Percentiles rank a stretch among this genome's conserved stretches.
phyloP scores from a whole-genome alignment of 495 filamentous ascomycete species.

The Chaetomium cochliodes region DNA sequence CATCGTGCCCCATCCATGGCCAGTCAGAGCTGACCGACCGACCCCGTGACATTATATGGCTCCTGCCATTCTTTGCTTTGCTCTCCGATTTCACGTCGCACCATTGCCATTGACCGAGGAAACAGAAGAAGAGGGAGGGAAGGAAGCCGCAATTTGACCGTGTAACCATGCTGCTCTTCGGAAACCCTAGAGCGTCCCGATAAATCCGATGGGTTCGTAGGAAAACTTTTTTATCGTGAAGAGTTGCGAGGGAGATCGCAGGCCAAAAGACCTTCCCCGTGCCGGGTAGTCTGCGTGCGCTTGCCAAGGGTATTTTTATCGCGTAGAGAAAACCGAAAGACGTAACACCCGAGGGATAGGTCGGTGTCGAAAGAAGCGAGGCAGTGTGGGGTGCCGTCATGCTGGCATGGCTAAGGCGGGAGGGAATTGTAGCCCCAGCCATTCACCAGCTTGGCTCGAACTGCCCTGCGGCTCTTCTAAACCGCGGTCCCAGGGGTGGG shows the following conservation, averaged over 20 bases:
- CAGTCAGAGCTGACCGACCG: not conserved
- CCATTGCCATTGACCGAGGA: not conserved
- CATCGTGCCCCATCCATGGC: not conserved
- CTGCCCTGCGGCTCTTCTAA: conserved; percentile 26
- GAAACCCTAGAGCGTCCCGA: not conserved
- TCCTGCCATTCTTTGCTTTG: conserved; percentile 8
- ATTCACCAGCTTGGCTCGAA: conserved; percentile 6
- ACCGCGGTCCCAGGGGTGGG: conserved; percentile 34
- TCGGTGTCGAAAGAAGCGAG: not conserved
- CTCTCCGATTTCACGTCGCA: not conserved
- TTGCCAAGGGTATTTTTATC: not conserved
- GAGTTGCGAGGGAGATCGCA: not conserved
- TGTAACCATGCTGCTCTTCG: conserved; percentile 6
- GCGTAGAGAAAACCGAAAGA: not conserved
- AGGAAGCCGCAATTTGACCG: conserved; percentile 1
- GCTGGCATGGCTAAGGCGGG: not conserved
- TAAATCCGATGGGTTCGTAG: not conserved
- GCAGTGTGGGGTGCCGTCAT: no score
- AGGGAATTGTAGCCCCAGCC: not conserved
- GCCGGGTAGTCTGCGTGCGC: not conserved
- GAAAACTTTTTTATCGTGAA: not conserved
- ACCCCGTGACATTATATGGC: conserved; percentile 4
- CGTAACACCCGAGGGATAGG: no score
- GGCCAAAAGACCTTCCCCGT: not conserved
- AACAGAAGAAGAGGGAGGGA: not conserved